Conservation (phyloP, 352 stramenopile genomes). For the Salisapilia sapeloensis region DNA sequence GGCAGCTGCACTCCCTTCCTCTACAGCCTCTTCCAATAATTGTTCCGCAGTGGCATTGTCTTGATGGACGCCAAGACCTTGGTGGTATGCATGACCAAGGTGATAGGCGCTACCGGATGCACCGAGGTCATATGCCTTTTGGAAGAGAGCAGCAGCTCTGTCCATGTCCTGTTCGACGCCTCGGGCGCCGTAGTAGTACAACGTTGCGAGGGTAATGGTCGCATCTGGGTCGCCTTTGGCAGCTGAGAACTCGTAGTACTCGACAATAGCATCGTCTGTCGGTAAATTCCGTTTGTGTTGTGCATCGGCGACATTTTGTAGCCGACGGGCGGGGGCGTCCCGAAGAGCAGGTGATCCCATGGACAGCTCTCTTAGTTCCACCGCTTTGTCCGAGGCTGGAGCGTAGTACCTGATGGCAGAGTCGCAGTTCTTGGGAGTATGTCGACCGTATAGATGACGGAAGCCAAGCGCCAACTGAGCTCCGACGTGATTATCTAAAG, state of each 20-base stretch:
- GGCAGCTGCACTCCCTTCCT: slow-evolving; percentile 57
- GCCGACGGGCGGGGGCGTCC: slow-evolving; percentile 46
- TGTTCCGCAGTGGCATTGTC: slow-evolving; percentile 48
- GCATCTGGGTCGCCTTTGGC: slow-evolving; percentile 76
- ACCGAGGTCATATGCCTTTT: slow-evolving; percentile 58
- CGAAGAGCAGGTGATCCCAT: slow-evolving; percentile 39
- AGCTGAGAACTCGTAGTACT: slow-evolving; percentile 82
- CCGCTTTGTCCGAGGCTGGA: slow-evolving; percentile 61
- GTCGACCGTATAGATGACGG: slow-evolving; percentile 55
- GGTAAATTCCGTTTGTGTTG: slow-evolving; percentile 72
- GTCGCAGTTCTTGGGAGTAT: slow-evolving; percentile 69
- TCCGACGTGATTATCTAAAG: slow-evolving; percentile 38
- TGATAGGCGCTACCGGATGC: slow-evolving; percentile 48
- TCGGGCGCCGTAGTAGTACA: slow-evolving; percentile 71
- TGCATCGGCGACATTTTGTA: slow-evolving; percentile 53
- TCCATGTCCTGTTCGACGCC: slow-evolving; percentile 52
- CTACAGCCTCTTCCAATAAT: slow-evolving; percentile 54
- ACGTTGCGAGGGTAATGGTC: slow-evolving; percentile 65
- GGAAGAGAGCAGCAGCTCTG: slow-evolving; percentile 44
- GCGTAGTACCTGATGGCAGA: slow-evolving; percentile 79
- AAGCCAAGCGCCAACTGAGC: slow-evolving; percentile 66
- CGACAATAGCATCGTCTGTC: slow-evolving; percentile 59
- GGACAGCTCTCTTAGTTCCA: slow-evolving; percentile 40
- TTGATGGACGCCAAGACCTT: slow-evolving; percentile 58
- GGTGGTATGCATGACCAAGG: slow-evolving; percentile 64